These are phyloP conservation scores for Lactifluus pinguis DNA, from an alignment of 768 basidiomycete species.

Conservation along the genomic window DNA sequence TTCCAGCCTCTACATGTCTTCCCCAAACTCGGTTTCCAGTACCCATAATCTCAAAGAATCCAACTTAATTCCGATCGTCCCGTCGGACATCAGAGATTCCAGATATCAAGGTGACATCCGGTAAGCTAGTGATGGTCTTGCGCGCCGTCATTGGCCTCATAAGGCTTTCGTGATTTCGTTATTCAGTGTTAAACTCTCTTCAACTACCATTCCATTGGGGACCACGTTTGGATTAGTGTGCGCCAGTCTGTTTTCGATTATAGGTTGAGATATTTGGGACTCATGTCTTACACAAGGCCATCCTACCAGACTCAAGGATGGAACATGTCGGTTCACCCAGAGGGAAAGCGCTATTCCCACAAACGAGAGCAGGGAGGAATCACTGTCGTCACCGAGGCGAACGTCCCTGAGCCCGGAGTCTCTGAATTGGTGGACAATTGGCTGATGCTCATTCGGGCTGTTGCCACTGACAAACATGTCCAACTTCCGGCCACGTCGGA, in stretches of 20 bases:
- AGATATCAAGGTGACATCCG: neutral
- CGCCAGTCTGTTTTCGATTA: neutral
- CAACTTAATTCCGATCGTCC: neutral
- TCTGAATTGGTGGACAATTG: neutral
- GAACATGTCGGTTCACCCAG: neutral
- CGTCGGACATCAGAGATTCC: neutral
- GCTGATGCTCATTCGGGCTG: neutral
- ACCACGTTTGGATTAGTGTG: neutral
- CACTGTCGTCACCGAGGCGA: slow-evolving; percentile 4
- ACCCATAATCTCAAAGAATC: neutral
- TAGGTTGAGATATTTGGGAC: neutral
- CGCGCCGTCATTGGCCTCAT: neutral
- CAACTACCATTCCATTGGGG: neutral
- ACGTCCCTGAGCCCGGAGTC: neutral
- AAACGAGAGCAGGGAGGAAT: neutral
- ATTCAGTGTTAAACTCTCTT: neutral
- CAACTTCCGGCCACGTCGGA: neutral
- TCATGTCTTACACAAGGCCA: neutral
- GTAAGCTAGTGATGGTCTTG: neutral
- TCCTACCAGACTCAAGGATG: slow-evolving; percentile 2
- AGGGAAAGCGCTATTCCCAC: slow-evolving; percentile 6
- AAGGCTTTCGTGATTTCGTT: neutral
- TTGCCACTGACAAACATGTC: neutral
- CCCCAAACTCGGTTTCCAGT: neutral
- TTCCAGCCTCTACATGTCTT: neutral